Evolutionary conservation across 2,329 filamentous ascomycete species (phyloP), one percentile per base, ranked within the genome.

Genomic region (Sclerotinia minor): DNA sequence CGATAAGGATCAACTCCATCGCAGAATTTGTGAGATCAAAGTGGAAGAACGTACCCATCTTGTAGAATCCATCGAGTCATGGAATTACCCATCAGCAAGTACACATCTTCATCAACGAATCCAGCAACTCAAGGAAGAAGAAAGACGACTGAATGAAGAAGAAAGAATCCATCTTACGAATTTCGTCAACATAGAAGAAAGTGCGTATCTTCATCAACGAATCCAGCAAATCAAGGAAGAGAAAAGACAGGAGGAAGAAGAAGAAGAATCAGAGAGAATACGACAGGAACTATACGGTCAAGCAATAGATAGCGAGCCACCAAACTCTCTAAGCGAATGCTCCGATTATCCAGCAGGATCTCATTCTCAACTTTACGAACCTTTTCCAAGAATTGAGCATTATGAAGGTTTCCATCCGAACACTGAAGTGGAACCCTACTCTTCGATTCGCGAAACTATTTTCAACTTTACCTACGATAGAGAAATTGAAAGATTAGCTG

Each of bases 281-380:
- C 11, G 21, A 21, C 11, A 29, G 15, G 50, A 47, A 24, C 5
- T 6, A 26, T 9, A 35, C 24, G 59, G 41, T 49, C 64, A 32
- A 45, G 52, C 29, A 63, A 26, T 21, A 45, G 65, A 67, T 67
- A 63, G 35, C 47, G 49, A 64, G 19, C 32, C 13, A 47, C 11
- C 47, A 47, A 64, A 53, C 26, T 55, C 58, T 32, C 24, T 29
- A 41, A 64, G 65, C 58, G 24, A 53, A 19, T 38, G 17, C 26
- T 13, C 35, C 19, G 58, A 63, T 35, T 47, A 41, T 21, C 6
- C 44, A 49, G 29, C 2, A 35, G 13, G 0, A 49, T 19, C 13
- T 61, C 24, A 21, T 17, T 3, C 45, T 24, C 13, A 11, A 6
- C 24, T 60, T 19, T 24, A 32, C 1, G 9, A 1, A 35, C 21